A percentile compares a stretch with the other conserved stretches of the same genome.
phyloP scores from a whole-genome alignment of 352 stramenopile genomes.

The Globisporangium cystogenes region DNA sequence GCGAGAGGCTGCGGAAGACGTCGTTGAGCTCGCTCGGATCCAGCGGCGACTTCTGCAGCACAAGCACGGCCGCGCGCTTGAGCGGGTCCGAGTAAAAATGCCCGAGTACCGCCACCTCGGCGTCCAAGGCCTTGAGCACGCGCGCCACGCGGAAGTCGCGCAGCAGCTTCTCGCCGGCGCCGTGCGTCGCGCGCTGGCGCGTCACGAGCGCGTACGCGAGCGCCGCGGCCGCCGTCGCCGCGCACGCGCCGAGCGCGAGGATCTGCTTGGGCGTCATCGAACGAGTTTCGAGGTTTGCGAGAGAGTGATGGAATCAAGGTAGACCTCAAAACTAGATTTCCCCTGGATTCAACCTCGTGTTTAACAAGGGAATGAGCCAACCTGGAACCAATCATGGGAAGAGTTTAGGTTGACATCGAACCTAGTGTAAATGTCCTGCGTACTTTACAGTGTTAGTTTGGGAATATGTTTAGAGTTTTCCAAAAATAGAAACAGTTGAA shows the following conservation, averaged over 20 bases:
- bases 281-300: too few relatives aligned
- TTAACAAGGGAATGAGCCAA: too few relatives aligned
- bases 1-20: constrained; percentile 48
- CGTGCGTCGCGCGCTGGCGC: constrained; percentile 18
- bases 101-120: constrained; percentile 59
- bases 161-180: constrained; percentile 32
- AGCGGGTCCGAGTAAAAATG: constrained; percentile 59
- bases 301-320: too few relatives aligned
- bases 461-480: too few relatives aligned
- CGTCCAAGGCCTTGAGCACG: constrained; percentile 61
- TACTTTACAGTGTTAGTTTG: too few relatives aligned
- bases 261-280: constrained; percentile 13
- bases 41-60: constrained; percentile 62
- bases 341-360: too few relatives aligned
- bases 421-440: too few relatives aligned
- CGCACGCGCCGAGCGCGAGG: constrained; percentile 19
- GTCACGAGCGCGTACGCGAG: constrained; percentile 30
- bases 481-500: too few relatives aligned
- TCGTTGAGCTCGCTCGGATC: constrained; percentile 30
- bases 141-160: constrained; percentile 53
- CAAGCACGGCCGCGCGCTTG: constrained; percentile 58
- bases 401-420: too few relatives aligned
- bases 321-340: too few relatives aligned
- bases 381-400: too few relatives aligned
- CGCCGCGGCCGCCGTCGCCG: constrained; percentile 18